A percentile compares a stretch with the other conserved stretches of the same genome.
Evolutionary conservation across 805 yeast genomes (phyloP).

Genomic region (Debaryomyces maramus): DNA sequence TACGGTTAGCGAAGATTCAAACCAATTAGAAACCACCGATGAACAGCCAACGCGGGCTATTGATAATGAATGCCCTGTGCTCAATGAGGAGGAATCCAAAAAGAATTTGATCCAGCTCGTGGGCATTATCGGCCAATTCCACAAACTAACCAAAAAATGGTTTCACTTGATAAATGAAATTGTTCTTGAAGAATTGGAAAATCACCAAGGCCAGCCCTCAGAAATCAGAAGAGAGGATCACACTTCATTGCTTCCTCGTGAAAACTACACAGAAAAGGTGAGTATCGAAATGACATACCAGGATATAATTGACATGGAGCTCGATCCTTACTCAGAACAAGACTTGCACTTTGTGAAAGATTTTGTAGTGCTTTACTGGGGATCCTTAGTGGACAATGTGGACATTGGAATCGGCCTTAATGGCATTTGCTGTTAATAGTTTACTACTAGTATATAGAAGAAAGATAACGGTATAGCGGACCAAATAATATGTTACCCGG

Average conservation of each 20-base stretch:
- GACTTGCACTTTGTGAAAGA: slow-evolving; percentile 38
- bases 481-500: slow-evolving; percentile 8
- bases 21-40: slow-evolving; percentile 6
- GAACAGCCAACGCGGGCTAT: slow-evolving; percentile 1
- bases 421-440: slow-evolving; percentile 29
- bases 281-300: slow-evolving; percentile 38
- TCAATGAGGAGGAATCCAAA: slow-evolving; percentile 2
- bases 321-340: slow-evolving; percentile 41
- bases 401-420: slow-evolving; percentile 34
- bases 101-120: slow-evolving; percentile 17
- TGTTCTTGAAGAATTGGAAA: slow-evolving; percentile 27
- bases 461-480: background rate
- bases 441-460: background rate
- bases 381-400: slow-evolving; percentile 24
- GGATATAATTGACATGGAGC: slow-evolving; percentile 42
- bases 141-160: slow-evolving; percentile 40
- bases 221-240: slow-evolving; percentile 4
- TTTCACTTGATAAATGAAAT: slow-evolving; percentile 35
- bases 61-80: slow-evolving; percentile 4
- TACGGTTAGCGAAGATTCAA: slow-evolving; percentile 30
- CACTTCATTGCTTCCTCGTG: background rate
- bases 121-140: slow-evolving; percentile 39
- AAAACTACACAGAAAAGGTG: slow-evolving; percentile 11
- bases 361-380: slow-evolving; percentile 38
- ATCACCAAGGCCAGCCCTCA: slow-evolving; percentile 1